These are phyloP conservation scores for Aureobasidium leucospermi DNA, from an alignment of 2,329 filamentous ascomycete genomes.

Conservation along the genomic window DNA sequence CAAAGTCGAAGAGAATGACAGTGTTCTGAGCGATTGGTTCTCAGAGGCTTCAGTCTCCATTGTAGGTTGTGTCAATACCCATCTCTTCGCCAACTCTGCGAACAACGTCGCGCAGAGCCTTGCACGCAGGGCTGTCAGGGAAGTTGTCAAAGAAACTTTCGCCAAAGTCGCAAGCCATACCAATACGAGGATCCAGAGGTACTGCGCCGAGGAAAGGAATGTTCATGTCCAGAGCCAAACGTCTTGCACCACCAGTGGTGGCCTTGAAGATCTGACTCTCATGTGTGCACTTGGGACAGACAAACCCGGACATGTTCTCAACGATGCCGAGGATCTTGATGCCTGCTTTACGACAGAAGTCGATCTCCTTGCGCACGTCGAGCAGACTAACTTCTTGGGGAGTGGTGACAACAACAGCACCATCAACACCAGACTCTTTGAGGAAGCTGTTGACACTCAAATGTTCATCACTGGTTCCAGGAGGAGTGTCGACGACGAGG, in stretches of 20 bases:
- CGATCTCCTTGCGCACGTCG: slow-evolving; percentile 94
- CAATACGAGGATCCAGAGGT: slow-evolving; percentile 85
- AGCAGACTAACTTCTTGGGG: slow-evolving; percentile 89
- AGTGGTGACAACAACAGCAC: slow-evolving; percentile 86
- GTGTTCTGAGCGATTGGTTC: too few species aligned
- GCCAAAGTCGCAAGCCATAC: slow-evolving; percentile 94
- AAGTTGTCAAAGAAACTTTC: slow-evolving; percentile 96
- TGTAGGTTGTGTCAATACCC: slow-evolving; percentile 19
- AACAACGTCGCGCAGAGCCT: slow-evolving; percentile 74
- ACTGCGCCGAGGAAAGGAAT: slow-evolving; percentile 87
- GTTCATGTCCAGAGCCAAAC: slow-evolving; percentile 74
- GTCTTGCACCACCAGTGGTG: slow-evolving; percentile 78
- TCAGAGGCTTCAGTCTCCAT: not conserved
- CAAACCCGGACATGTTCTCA: slow-evolving; percentile 97
- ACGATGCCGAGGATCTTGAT: slow-evolving; percentile 84
- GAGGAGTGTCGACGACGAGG: slow-evolving; percentile 87
- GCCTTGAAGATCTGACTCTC: slow-evolving; percentile 78
- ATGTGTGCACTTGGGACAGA: slow-evolving; percentile 85
- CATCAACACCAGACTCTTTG: slow-evolving; percentile 85
- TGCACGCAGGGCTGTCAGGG: slow-evolving; percentile 84
- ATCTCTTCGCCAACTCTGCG: slow-evolving; percentile 47
- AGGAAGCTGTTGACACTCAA: slow-evolving; percentile 87
- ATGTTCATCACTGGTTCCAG: slow-evolving; percentile 92
- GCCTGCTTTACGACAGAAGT: slow-evolving; percentile 92
- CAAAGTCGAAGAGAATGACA: not conserved